Evolutionary conservation across 257 asterid genomes (phyloP), one percentile per base, ranked within the genome.

Genomic region (Osmanthus fragrans): DNA sequence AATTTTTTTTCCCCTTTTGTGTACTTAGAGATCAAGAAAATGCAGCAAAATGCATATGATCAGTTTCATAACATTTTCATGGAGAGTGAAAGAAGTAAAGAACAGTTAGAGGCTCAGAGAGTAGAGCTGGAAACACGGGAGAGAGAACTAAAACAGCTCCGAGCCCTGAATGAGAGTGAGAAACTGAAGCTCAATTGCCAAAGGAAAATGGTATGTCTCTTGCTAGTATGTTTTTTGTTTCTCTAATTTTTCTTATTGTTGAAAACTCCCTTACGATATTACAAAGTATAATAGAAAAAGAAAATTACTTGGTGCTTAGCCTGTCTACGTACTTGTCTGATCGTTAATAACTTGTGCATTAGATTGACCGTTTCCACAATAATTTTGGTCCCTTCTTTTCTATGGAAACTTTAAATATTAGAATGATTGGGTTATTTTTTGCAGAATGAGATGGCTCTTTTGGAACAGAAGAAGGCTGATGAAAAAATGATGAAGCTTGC

Each of bases 371-470:
- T 64, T 77, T 73, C 47, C 74, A 37, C 66, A 37, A 36, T 49
- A 74, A 70, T 64, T 51, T 71, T 79, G 72, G 68, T 63, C 71
- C 63, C 47, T 66, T 77, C 40, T 51, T 29, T 76, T 27, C 40
- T 16, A n/a, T 23, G 30, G 23, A 67, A 76, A 66, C 13, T 37
- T 58, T 3, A 32, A 71, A 74, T 23, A 23, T 64, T 76, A 68
- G 7, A 76, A n/a, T 76, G 76, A 81, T 51, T 39, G 15, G 37
- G 27, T 73, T 83, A 56, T 72, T 81, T 65, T 76, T 64, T 81
- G 85, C 91, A 93, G 99, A 92, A 89, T 86, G 92, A 84, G 78
- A 86, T 78, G 85, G 98, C 98, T 47, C 80, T 89, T 71, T 34
- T 76, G 76, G 91, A 93, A 75, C 99, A 90, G 82, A 77, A 79